Base-by-base conservation (phyloP, 1,284 basidiomycete genomes). In the Cryptococcus hybrid region DNA sequence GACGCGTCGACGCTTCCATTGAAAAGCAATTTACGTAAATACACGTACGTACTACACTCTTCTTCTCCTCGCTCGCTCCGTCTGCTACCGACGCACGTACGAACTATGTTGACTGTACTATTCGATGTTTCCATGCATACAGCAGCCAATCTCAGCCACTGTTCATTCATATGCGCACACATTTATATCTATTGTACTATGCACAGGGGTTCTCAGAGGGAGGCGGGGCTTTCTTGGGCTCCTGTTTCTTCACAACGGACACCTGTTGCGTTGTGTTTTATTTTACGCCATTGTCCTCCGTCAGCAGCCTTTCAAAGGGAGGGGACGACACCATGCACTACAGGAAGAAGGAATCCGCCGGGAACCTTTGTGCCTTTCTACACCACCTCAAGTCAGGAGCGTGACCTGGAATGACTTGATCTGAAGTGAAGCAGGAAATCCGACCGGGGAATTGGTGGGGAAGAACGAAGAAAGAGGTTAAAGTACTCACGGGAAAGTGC, bases 311-410 rank as follows among this genome's bases (percentile, higher is more conserved):
- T 37, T 24, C 30, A 30, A 30, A 3, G 30, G 30, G 30, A 30
- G 18, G 18, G 34, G 13, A 51, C 37, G 40, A 30, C 18, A 40
- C 11, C 37, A n/a, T 5, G 11, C 6, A 55, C 65, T 40, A 68
- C 70, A 13, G 70, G 70, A 24, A 73, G 52, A n/a, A 73, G 53
- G 52, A 73, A 73, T 5, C 70, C 70, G 1, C 70, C 70, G 3
- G 70, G 70, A 3, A 73, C 70, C 56, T 73, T 73, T 0, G 67
- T 70, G 7, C 70, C 70, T 51, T 47, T 64, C 70, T 73, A 43
- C 12, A 15, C 44, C 18, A 18, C 6, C 5, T 40, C 50, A 40
- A 36, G 7, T 48, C 15, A 13, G 18, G 39, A 34, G 39, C n/a
- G 18, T 11, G 3, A 5, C 24, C 34, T 34, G 15, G 47, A 7